phyloP scores from a whole-genome alignment of 116 monocot genomes.

The Phalaenopsis hybrid region DNA sequence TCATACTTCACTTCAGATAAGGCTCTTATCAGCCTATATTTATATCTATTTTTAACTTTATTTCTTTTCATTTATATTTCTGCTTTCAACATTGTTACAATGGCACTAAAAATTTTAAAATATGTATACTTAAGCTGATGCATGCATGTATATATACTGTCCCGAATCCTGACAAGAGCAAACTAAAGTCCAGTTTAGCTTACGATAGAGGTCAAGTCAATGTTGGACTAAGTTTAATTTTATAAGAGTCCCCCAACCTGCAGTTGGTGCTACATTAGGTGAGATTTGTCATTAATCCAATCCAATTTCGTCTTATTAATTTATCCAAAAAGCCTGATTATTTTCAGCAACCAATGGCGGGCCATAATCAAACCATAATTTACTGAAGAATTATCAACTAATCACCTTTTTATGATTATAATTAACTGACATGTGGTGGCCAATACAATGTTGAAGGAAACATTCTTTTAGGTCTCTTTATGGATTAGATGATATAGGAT shows the following conservation, averaged over 20 bases:
- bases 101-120: too few species aligned
- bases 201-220: not conserved
- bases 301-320: not conserved
- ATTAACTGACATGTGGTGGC: not conserved
- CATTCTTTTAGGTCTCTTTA: not conserved
- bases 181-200: not conserved
- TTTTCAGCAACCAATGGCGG: not conserved
- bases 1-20: too few species aligned
- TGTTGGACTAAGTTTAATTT: not conserved
- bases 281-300: not conserved
- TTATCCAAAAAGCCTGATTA: not conserved
- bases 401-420: not conserved
- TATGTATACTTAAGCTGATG: too few species aligned
- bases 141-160: too few species aligned
- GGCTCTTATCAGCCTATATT: too few species aligned
- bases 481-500: not conserved
- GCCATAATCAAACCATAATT: not conserved
- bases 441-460: not conserved
- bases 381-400: not conserved
- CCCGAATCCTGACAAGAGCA: too few species aligned
- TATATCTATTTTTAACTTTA: too few species aligned
- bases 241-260: not conserved
- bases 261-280: not conserved
- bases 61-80: too few species aligned
- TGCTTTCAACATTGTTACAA: too few species aligned